These are phyloP conservation scores for Podospora australis DNA, from an alignment of 495 filamentous ascomycete genomes.

Conservation along the genomic window DNA sequence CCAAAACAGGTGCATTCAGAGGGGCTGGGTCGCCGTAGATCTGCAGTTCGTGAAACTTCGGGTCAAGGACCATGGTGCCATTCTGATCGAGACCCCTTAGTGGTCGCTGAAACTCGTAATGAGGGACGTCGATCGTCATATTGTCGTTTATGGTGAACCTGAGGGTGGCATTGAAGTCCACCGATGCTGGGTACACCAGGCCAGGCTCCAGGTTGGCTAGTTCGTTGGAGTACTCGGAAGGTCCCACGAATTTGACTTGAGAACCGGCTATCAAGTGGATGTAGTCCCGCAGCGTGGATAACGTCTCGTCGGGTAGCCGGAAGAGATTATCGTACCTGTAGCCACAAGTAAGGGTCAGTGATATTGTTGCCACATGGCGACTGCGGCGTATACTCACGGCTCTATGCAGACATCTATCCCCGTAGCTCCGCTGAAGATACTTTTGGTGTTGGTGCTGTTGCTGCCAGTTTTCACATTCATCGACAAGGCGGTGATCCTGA, in stretches of 20 bases:
- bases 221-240: constrained; percentile 5
- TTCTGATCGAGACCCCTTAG: constrained; percentile 11
- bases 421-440: constrained; percentile 2
- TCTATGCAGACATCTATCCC: constrained; percentile 12
- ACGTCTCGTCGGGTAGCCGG: constrained; percentile 2
- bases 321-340: constrained; percentile 21
- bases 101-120: constrained; percentile 10
- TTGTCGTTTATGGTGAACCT: constrained; percentile 11
- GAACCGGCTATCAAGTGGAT: not conserved
- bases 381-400: constrained; percentile 4
- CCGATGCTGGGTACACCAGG: constrained; percentile 10
- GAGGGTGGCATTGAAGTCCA: constrained; percentile 11
- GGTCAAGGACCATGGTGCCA: constrained; percentile 2
- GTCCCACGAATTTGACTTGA: not conserved
- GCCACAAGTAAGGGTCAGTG: not conserved
- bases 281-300: not conserved
- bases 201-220: constrained; percentile 17
- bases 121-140: constrained; percentile 8
- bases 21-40: constrained; percentile 7
- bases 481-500: constrained; percentile 5
- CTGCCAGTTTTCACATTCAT: not conserved
- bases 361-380: not conserved
- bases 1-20: constrained; percentile 11
- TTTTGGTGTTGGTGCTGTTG: not conserved
- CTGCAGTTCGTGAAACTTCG: constrained; percentile 11